Evolutionary conservation across 1,284 basidiomycete genomes (phyloP).

Genomic region (Irpex rosettiformis): DNA sequence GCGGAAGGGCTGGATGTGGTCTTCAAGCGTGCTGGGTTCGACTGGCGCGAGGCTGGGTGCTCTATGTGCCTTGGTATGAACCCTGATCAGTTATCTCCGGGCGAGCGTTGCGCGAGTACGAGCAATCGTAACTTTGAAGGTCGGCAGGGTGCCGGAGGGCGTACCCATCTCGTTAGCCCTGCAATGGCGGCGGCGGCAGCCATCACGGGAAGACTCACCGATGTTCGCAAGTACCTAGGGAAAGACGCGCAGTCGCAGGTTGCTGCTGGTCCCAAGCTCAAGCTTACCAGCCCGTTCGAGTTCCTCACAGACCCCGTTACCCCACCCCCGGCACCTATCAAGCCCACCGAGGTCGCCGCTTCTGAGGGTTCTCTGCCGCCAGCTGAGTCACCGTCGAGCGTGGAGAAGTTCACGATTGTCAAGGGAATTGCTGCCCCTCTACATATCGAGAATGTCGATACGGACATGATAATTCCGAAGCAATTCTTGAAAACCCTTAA

Average conservation of each 20-base stretch:
- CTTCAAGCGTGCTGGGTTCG: conserved; percentile 94
- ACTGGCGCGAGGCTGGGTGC: conserved; percentile 97
- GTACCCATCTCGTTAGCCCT: conserved; percentile 91
- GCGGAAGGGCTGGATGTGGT: conserved; percentile 88
- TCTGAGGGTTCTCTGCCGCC: conserved; percentile 41
- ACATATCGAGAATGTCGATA: conserved; percentile 92
- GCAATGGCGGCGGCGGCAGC: conserved; percentile 97
- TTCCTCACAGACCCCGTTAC: conserved; percentile 76
- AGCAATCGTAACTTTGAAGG: conserved; percentile 98
- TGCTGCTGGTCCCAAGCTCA: conserved; percentile 53
- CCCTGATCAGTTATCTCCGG: conserved; percentile 87
- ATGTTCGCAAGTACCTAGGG: conserved; percentile 82
- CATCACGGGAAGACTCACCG: conserved; percentile 83
- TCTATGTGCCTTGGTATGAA: conserved; percentile 99
- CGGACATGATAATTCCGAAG: conserved; percentile 97
- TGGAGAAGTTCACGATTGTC: conserved; percentile 77
- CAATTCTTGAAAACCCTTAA: conserved; percentile 96
- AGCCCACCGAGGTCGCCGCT: conserved; percentile 26
- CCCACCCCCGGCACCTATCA: conserved; percentile 59
- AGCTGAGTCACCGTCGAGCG: conserved; percentile 54
- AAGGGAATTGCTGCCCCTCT: conserved; percentile 89
- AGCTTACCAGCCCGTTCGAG: conserved; percentile 66
- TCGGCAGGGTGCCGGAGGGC: conserved; percentile 86
- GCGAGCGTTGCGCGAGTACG: conserved; percentile 93
- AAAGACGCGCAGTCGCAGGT: conserved; percentile 41